Percentiles rank a stretch among this genome's conserved stretches.
phyloP scores from a whole-genome alignment of 805 yeast species.

The Pichia deserticola region DNA sequence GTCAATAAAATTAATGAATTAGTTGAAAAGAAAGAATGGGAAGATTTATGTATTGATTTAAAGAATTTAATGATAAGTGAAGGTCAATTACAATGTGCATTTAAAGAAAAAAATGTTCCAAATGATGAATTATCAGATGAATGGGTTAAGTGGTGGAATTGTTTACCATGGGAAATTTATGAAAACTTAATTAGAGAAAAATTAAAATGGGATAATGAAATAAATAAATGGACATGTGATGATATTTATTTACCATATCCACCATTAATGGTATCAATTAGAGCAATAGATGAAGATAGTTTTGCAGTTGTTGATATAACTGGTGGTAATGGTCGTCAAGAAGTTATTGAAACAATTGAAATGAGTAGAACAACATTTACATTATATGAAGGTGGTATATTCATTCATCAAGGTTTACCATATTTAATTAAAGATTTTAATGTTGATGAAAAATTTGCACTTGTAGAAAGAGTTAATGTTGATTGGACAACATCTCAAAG shows the following conservation, averaged over 20 bases:
- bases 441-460: slow-evolving; percentile 70
- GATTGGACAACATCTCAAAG: slow-evolving; percentile 92
- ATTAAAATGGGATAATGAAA: slow-evolving; percentile 34
- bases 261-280: slow-evolving; percentile 59
- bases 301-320: slow-evolving; percentile 91
- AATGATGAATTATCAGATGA: slow-evolving; percentile 22
- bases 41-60: slow-evolving; percentile 53
- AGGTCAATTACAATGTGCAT: slow-evolving; percentile 87
- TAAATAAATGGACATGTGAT: slow-evolving; percentile 46
- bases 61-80: slow-evolving; percentile 59
- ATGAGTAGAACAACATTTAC: slow-evolving; percentile 86
- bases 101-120: slow-evolving; percentile 55
- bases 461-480: slow-evolving; percentile 80
- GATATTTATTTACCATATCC: slow-evolving; percentile 77
- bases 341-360: slow-evolving; percentile 83
- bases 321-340: slow-evolving; percentile 60
- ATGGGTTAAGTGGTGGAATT: slow-evolving; percentile 14
- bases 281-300: slow-evolving; percentile 76
- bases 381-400: slow-evolving; percentile 85
- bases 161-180: slow-evolving; percentile 15
- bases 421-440: slow-evolving; percentile 82
- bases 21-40: slow-evolving; percentile 40
- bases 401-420: slow-evolving; percentile 88
- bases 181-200: slow-evolving; percentile 23
- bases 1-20: slow-evolving; percentile 60